Conservation (phyloP, 1,139 yeast species). For the Geotrichum cucujoidarum region DNA sequence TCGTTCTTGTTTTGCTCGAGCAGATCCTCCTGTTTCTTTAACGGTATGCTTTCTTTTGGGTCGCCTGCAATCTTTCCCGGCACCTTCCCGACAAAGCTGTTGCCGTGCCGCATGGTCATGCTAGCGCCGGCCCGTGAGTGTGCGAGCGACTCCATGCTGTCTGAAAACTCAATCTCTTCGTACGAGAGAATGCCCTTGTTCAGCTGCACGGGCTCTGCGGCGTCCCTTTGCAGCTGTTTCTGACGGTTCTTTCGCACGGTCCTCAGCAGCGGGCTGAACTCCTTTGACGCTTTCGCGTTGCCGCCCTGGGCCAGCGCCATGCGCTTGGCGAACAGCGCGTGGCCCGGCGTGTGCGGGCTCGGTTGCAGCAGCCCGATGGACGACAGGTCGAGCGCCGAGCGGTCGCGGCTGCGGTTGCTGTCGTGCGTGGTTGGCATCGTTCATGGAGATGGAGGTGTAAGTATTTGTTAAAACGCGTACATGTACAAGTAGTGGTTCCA, state of each 20-base stretch:
- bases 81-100: conserved; percentile 3
- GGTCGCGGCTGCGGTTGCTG: conserved; percentile 1
- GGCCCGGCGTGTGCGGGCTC: conserved; percentile 8
- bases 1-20: conserved; percentile 52
- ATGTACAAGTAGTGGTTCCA: no score
- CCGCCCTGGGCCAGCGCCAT: conserved; percentile 4
- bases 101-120: conserved; percentile 1
- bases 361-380: conserved; percentile 10
- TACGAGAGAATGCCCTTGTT: conserved; percentile 12
- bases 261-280: conserved; percentile 25
- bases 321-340: conserved; percentile 5
- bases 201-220: not conserved
- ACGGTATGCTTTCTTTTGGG: conserved; percentile 22
- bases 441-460: not conserved
- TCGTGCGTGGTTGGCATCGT: conserved; percentile 2
- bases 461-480: no score
- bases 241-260: conserved; percentile 21
- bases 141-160: conserved; percentile 24
- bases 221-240: conserved; percentile 7
- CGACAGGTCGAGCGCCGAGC: conserved; percentile 12
- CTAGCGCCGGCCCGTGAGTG: conserved; percentile 9
- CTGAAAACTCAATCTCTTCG: conserved; percentile 18
- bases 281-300: conserved; percentile 12
- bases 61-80: conserved; percentile 17
- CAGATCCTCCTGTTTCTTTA: conserved; percentile 33